Conservation (phyloP, 495 filamentous ascomycete genomes). For the Neurospora sp. region DNA sequence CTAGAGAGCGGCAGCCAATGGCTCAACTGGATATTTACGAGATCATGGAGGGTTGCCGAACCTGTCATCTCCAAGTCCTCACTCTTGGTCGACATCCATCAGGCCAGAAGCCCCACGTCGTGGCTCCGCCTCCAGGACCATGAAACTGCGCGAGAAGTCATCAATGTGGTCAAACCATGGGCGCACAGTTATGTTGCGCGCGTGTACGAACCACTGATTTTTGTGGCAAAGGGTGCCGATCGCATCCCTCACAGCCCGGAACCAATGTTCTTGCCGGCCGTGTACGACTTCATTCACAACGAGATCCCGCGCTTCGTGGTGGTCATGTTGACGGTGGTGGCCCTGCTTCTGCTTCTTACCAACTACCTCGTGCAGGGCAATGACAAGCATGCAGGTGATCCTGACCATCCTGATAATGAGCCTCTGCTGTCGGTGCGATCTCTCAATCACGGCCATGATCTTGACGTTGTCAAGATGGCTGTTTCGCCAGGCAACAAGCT, state of each 20-base stretch:
- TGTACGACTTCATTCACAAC: constrained; percentile 46
- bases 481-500: constrained; percentile 48
- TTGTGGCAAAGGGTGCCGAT: constrained; percentile 54
- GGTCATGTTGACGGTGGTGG: constrained; percentile 41
- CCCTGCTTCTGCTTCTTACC: constrained; percentile 51
- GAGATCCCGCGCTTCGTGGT: constrained; percentile 47
- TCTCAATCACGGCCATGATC: constrained; percentile 46
- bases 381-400: constrained; percentile 19
- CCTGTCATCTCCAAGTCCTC: constrained; percentile 26
- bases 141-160: constrained; percentile 59
- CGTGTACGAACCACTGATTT: constrained; percentile 56
- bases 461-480: constrained; percentile 53
- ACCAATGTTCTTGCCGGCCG: constrained; percentile 36
- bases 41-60: constrained; percentile 13
- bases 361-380: constrained; percentile 53
- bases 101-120: constrained; percentile 55
- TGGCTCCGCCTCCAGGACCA: constrained; percentile 67
- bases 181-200: constrained; percentile 55
- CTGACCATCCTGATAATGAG: constrained; percentile 32
- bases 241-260: constrained; percentile 35
- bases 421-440: constrained; percentile 46
- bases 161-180: constrained; percentile 54
- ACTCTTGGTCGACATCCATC: constrained; percentile 44
- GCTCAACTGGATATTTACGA: constrained; percentile 26
- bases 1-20: constrained; percentile 36